Conservation (phyloP, 768 basidiomycete species). For the Lactarius sp. region DNA sequence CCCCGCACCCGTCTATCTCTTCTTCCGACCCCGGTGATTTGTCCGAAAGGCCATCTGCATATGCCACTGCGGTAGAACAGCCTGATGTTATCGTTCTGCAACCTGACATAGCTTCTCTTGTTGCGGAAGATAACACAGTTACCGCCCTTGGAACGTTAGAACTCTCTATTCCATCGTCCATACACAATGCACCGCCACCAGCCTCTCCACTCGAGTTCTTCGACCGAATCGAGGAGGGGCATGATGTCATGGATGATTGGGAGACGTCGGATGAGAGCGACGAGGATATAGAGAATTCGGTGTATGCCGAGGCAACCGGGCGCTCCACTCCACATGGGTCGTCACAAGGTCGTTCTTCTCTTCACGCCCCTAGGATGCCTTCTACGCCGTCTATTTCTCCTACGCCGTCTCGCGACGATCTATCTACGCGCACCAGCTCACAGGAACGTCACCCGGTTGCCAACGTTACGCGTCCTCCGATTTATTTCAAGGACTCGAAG, state of each 20-base stretch:
- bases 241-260: slow-evolving; percentile 69
- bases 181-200: slow-evolving; percentile 60
- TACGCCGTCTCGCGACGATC: slow-evolving; percentile 6
- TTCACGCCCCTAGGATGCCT: background rate
- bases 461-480: slow-evolving; percentile 19
- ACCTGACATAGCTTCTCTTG: background rate
- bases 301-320: slow-evolving; percentile 25
- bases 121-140: slow-evolving; percentile 2
- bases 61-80: slow-evolving; percentile 20
- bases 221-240: slow-evolving; percentile 64
- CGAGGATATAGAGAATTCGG: slow-evolving; percentile 28
- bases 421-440: slow-evolving; percentile 13
- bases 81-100: slow-evolving; percentile 4
- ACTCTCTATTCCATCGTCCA: slow-evolving; percentile 39
- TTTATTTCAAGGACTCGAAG: slow-evolving; percentile 23
- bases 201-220: slow-evolving; percentile 69
- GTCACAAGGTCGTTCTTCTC: slow-evolving; percentile 10
- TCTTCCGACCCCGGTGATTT: slow-evolving; percentile 26
- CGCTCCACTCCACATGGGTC: slow-evolving; percentile 13
- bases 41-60: slow-evolving; percentile 25
- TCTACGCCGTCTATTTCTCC: slow-evolving; percentile 22
- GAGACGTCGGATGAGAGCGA: slow-evolving; percentile 51
- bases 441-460: slow-evolving; percentile 15
- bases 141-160: slow-evolving; percentile 36
- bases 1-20: slow-evolving; percentile 11